Percentiles rank a stretch among this genome's conserved stretches.
These are phyloP conservation scores for Nannochloropsis salina DNA, from an alignment of 108 stramenopile species.

Conservation along the genomic window DNA sequence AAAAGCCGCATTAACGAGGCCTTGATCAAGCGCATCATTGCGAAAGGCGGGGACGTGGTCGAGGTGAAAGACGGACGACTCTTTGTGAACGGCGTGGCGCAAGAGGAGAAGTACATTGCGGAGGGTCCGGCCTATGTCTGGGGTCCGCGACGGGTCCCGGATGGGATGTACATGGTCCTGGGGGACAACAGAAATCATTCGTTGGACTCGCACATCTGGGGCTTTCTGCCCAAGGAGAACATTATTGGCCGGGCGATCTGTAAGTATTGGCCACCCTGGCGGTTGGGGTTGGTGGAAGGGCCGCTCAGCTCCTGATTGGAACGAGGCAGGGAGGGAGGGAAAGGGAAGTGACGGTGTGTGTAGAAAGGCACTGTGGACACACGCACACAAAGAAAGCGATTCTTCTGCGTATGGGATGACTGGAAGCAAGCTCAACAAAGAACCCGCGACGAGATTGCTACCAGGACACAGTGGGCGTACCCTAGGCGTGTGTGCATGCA, in stretches of 20 bases:
- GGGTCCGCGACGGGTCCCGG: conserved; percentile 72
- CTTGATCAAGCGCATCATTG: conserved; percentile 89
- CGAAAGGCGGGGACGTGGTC: conserved; percentile 81
- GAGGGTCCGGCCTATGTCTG: conserved; percentile 76
- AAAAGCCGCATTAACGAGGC: conserved; percentile 58
- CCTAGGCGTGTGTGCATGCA: too few species aligned
- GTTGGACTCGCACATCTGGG: conserved; percentile 57
- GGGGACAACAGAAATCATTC: conserved; percentile 56
- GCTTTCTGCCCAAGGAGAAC: conserved; percentile 45
- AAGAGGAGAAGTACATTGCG: conserved; percentile 78
- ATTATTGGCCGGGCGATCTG: conserved; percentile 43
- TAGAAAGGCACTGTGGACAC: too few species aligned
- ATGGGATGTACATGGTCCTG: conserved; percentile 57
- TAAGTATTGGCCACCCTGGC: conserved; percentile 49
- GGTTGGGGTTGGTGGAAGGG: conserved; percentile 31
- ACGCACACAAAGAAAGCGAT: too few species aligned
- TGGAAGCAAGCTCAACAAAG: too few species aligned
- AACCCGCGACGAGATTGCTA: too few species aligned
- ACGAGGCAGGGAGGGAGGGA: not conserved
- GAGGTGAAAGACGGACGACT: conserved; percentile 73
- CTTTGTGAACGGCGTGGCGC: conserved; percentile 74
- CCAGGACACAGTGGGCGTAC: too few species aligned
- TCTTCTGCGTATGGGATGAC: too few species aligned
- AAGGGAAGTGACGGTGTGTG: not conserved
- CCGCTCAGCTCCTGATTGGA: not conserved